Base-by-base conservation (phyloP, 306 rosid genomes). In the Prunus dulcis region DNA sequence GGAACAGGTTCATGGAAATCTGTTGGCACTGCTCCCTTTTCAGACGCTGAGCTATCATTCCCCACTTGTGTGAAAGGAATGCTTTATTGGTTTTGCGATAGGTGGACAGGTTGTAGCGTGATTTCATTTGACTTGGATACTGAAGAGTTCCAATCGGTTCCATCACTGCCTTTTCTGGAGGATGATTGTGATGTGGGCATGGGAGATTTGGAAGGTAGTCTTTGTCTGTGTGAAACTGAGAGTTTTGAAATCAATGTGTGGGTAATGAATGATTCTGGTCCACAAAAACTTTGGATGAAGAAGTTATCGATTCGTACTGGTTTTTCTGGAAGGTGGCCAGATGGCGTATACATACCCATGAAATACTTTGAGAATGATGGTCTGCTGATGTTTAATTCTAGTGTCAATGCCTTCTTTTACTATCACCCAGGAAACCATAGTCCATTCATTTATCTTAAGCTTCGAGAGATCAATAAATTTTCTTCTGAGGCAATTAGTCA, bases 31-130 rank as follows among this genome's bases (percentile, higher is more conserved):
- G 14, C 20, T 50, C 23, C 27, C 2, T 10, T 0, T 15, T 6
- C 6, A n/a, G 43, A 7, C 43, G 0, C 23, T 3, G 0, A 9
- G 23, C 20, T 32, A 30, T 25, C 7, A 0, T 76, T 30, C 51
- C 70, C 75, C 19, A 76, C 78, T 56, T 65, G 49, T 56, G 17
- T 76, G 5, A 51, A 65, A 15, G 78, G 84, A 17, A 19, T 73
- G 6, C 28, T 76, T 34, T 71, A 81, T 13, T 81, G 84, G 81
- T 45, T 76, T 53, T 2, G 2, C 64, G 0, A 0, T 20, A 2
- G 19, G 3, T 0, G 1, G 7, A 0, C 0, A 1, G 0, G 15
- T 15, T 22, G 23, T 23, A 9, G 6, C 1, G 34, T 69, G 46
- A 7, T 61, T 13, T 12, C 58, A 32, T 80, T 80, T 53, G 51